phyloP scores from a whole-genome alignment of 805 yeast genomes.

The Suhomyces emberorum region DNA sequence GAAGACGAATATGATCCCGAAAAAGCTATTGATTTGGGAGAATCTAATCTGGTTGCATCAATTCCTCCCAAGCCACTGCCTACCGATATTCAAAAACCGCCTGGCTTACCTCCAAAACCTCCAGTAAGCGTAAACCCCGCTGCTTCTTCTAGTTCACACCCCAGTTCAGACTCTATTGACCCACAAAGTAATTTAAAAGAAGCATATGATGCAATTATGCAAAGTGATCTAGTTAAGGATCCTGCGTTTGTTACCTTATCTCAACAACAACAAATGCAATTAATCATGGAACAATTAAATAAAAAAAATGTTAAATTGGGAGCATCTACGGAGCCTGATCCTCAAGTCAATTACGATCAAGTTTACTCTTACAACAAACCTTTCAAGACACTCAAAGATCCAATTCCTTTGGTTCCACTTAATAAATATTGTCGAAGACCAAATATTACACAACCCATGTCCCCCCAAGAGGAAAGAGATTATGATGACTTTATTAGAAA shows the following conservation, averaged over 20 bases:
- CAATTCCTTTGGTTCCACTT: slow-evolving; percentile 32
- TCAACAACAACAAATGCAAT: slow-evolving; percentile 29
- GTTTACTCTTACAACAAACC: slow-evolving; percentile 43
- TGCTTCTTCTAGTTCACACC: background rate
- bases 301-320: slow-evolving; percentile 31
- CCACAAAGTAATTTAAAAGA: slow-evolving; percentile 22
- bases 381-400: slow-evolving; percentile 26
- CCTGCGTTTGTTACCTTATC: slow-evolving; percentile 37
- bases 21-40: background rate
- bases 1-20: slow-evolving; percentile 15
- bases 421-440: slow-evolving; percentile 56
- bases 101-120: slow-evolving; percentile 30
- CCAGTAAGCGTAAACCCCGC: slow-evolving; percentile 11
- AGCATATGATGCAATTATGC: slow-evolving; percentile 37
- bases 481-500: slow-evolving; percentile 57
- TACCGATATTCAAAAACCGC: slow-evolving; percentile 7
- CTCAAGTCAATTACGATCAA: slow-evolving; percentile 37
- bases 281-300: slow-evolving; percentile 35
- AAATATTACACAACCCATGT: slow-evolving; percentile 54
- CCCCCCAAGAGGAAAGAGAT: slow-evolving; percentile 47
- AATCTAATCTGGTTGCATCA: slow-evolving; percentile 3
- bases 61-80: slow-evolving; percentile 14
- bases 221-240: slow-evolving; percentile 30
- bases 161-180: slow-evolving; percentile 1
- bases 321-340: slow-evolving; percentile 5